Evolutionary conservation across 768 basidiomycete species (phyloP), one percentile per base, ranked within the genome.

Genomic region (Naganishia vishniacii): DNA sequence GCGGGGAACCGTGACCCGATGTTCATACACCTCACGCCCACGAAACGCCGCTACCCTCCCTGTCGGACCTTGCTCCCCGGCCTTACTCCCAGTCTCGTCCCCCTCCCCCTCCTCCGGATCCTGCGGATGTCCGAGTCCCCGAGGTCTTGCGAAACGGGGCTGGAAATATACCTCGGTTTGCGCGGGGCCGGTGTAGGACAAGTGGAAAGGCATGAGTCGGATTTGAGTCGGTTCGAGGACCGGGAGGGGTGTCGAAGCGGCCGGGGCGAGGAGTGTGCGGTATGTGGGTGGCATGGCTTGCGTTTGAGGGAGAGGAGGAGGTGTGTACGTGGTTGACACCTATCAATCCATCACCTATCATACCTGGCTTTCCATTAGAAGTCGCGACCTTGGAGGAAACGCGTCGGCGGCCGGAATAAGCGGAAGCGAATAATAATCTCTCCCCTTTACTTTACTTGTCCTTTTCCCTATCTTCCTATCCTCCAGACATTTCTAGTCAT

Each of bases 11-110:
- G 20, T 6, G 11, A 56, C 20, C 11, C 37, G 20, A 23, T 56
- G 53, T 20, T 56, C 53, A 16, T 56, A 25, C n/a, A 56, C 53
- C 16, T 40, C 20, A 12, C 53, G 28, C 13, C 53, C 53, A 9
- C 53, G 53, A 26, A 56, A 56, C 34, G 53, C 37, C 8, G 53
- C 53, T 3, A 25, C 4, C 4, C 53, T 32, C n/a, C 53, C 53
- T 9, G 53, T 56, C 7, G 3, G 13, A 2, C 49, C 49, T 34
- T 51, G n/a, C n/a, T n/a, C n/a, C n/a, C n/a, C n/a, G n/a, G 13
- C 20, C 13, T 34, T 4, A 34, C 31, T 1, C 11, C 31, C 31
- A 6, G 25, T n/a, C 26, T 29, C 8, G 1, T 4, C 18, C 3
- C 18, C 48, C 13, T 6, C 48, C 23, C 29, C 18, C 6, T 51